Evolutionary conservation across 208 protist species (phyloP).

Genomic region (Herpetomonas muscarum): DNA sequence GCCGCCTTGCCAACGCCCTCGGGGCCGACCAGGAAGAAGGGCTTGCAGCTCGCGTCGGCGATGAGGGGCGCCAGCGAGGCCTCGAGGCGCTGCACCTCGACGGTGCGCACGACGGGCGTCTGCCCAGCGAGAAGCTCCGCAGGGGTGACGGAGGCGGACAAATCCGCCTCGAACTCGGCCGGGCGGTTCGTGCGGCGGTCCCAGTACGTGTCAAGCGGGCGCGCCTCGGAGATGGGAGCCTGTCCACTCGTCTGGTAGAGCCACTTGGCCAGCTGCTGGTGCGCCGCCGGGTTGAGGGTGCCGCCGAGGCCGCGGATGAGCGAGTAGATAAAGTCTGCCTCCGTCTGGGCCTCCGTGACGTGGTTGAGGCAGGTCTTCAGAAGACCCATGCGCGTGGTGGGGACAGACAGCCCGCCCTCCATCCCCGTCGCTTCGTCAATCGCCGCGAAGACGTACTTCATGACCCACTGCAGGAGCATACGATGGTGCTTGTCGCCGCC

Average conservation of each 20-base stretch:
- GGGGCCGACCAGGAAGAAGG: constrained; percentile 95
- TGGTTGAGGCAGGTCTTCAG: constrained; percentile 82
- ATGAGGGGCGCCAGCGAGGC: constrained; percentile 88
- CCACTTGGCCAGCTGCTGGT: constrained; percentile 62
- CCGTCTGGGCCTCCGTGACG: constrained; percentile 44
- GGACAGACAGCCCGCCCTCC: constrained; percentile 56
- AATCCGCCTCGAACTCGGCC: constrained; percentile 65
- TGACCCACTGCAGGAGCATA: constrained; percentile 55
- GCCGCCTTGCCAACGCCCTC: constrained; percentile 95
- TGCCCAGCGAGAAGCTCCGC: constrained; percentile 53
- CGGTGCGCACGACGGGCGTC: constrained; percentile 80
- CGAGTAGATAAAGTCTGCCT: constrained; percentile 70
- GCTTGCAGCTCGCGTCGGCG: constrained; percentile 45
- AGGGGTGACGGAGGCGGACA: constrained; percentile 40
- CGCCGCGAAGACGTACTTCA: constrained; percentile 79
- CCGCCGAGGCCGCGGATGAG: constrained; percentile 62
- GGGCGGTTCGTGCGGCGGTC: constrained; percentile 37
- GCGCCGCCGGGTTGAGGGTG: constrained; percentile 40
- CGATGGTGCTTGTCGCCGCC: constrained; percentile 19
- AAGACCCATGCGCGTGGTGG: constrained; percentile 90
- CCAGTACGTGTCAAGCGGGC: constrained; percentile 88
- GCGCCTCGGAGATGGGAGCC: constrained; percentile 58
- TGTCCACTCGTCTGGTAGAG: constrained; percentile 83
- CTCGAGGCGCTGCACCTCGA: constrained; percentile 88
- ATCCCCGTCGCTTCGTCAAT: constrained; percentile 61